Conservation (phyloP, 2,329 filamentous ascomycete species). For the Fusarium subtropicale region DNA sequence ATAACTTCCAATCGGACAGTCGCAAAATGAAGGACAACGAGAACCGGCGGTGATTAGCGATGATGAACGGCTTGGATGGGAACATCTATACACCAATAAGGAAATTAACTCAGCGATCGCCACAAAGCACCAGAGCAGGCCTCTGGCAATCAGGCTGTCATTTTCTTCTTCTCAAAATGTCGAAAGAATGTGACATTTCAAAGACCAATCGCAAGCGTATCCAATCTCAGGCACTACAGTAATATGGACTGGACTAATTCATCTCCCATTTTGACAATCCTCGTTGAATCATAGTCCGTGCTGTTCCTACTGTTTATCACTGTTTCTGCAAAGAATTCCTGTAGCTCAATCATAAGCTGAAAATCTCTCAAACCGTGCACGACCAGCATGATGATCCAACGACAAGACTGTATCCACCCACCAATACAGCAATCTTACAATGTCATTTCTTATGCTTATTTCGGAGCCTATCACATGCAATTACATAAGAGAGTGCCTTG, state of each 20-base stretch:
- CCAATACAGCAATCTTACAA: neutral
- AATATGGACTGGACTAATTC: neutral
- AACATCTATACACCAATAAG: neutral
- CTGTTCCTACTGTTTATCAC: neutral
- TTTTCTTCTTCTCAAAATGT: neutral
- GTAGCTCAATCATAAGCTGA: neutral
- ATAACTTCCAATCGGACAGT: neutral
- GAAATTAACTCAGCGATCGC: neutral
- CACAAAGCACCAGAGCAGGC: neutral
- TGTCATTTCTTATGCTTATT: neutral
- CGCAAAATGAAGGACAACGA: rapidly evolving
- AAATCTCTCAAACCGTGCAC: neutral
- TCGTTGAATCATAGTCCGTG: rapidly evolving
- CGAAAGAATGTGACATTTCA: rapidly evolving
- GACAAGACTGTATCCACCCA: neutral
- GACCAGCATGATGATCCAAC: neutral
- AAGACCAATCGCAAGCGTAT: neutral
- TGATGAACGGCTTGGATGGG: neutral
- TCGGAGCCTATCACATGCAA: neutral
- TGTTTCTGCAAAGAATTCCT: neutral
- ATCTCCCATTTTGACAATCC: rapidly evolving
- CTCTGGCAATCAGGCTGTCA: neutral
- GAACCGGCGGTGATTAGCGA: rapidly evolving
- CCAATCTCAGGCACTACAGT: neutral
- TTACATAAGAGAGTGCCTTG: neutral